Evolutionary conservation across 139 green algal genomes (phyloP), one percentile per base, ranked within the genome.

Genomic region (Edaphochlamys debaryana): DNA sequence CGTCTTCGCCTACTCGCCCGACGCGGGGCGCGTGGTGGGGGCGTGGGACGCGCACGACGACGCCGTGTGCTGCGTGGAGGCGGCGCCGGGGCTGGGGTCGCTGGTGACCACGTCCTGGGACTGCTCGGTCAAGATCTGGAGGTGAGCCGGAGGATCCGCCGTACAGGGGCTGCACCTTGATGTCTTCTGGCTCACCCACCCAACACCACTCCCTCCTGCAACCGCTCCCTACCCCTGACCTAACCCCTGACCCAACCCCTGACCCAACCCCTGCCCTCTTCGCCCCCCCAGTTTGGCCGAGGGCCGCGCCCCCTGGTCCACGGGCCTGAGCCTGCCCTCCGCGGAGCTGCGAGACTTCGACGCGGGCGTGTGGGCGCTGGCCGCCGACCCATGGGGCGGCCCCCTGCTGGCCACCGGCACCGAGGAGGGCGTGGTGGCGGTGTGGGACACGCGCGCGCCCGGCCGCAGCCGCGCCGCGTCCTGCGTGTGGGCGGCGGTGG

Each of bases 71-170:
- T 92, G 89, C 64, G 29, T 95, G 72, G 63, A 69, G 25, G 50
- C 56, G 2, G 58, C 58, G 5, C 40, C 62, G 30, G 36, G 38
- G 23, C 29, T n/a, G 22, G 54, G 60, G 30, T 63, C 37, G 48
- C 79, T 97, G 25, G 40, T 90, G 4, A 94, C 91, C 0, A 85
- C 86, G 19, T 94, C 89, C 4, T 97, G 93, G 91, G 94, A 98
- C 76, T 93, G 94, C 80, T 87, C 89, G 4, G 81, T 96, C 32
- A 94, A 93, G 81, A 58, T 94, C 3, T 93, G 92, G 91, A 83
- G 77, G 77, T 73, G 63, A 34, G 75, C 8, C 34, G 45, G 45
- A 54, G 45, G n/a, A n/a, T n/a, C n/a, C n/a, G n/a, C n/a, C n/a
- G n/a, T n/a, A n/a, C n/a, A n/a, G n/a, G n/a, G n/a, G n/a, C n/a